These are phyloP conservation scores for Puccinia hordei DNA, from an alignment of 1,284 basidiomycete species.

Conservation along the genomic window DNA sequence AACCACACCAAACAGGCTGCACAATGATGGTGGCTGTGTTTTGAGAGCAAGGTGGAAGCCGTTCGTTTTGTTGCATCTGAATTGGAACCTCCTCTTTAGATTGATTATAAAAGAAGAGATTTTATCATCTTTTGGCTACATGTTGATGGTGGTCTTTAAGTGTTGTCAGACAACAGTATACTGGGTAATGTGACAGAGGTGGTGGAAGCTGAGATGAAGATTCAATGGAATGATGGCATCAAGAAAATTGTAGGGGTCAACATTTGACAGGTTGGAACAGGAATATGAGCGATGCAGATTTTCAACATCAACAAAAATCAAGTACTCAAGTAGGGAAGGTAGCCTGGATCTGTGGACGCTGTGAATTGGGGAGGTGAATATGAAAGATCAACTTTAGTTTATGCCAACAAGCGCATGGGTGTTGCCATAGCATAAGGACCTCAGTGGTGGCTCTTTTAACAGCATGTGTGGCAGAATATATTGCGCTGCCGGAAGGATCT, in stretches of 20 bases:
- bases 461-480: conserved; percentile 7
- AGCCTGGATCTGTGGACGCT: not conserved
- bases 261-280: no score
- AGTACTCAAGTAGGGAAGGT: no score
- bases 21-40: conserved; percentile 17
- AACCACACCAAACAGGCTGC: conserved; percentile 5
- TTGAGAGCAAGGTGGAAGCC: conserved; percentile 6
- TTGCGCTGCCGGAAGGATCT: conserved; percentile 2
- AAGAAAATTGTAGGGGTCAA: not conserved
- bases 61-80: not conserved
- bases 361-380: conserved; percentile 19
- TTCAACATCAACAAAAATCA: not conserved
- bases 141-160: not conserved
- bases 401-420: not conserved
- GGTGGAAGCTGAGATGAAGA: not conserved
- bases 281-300: not conserved
- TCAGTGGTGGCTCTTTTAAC: not conserved
- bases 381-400: not conserved
- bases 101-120: not conserved
- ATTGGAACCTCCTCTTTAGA: not conserved
- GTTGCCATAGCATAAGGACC: conserved; percentile 1
- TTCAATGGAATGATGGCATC: not conserved
- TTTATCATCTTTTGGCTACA: not conserved
- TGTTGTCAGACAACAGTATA: not conserved
- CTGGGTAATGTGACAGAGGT: not conserved